phyloP scores from a whole-genome alignment of 2,329 filamentous ascomycete genomes.

The Botrytis elliptica region DNA sequence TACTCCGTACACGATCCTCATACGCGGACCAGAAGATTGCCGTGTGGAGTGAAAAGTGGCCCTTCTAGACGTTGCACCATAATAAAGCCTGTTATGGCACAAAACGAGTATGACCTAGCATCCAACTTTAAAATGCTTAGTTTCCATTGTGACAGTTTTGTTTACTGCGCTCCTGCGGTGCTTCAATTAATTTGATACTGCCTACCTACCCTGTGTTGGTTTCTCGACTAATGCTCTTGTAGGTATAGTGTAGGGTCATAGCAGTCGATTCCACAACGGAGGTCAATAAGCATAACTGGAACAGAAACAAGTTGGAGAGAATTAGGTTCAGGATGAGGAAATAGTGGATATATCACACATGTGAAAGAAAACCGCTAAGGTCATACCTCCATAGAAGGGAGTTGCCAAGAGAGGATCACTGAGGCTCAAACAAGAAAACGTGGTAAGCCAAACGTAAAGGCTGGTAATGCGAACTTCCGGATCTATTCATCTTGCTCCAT shows the following conservation, averaged over 20 bases:
- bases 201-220: neutral
- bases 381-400: constrained; percentile 23
- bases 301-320: constrained; percentile 15
- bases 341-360: neutral
- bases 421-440: constrained; percentile 16
- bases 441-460: constrained; percentile 1
- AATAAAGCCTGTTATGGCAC: constrained; percentile 1
- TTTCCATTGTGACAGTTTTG: neutral
- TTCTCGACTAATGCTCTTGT: neutral
- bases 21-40: constrained; percentile 2
- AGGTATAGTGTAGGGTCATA: neutral
- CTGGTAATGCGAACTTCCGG: neutral
- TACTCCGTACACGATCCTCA: neutral
- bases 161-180: neutral
- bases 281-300: neutral
- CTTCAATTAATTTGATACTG: constrained; percentile 13
- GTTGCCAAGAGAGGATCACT: neutral
- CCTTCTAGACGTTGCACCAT: neutral
- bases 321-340: constrained; percentile 1
- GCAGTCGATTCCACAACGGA: neutral
- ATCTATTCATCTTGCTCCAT: neutral
- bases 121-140: neutral
- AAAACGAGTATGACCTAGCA: constrained; percentile 3
- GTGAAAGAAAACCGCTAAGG: neutral
- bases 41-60: neutral